Conservation (phyloP, 2,329 filamentous ascomycete genomes). For the Sporothrix mexicana region DNA sequence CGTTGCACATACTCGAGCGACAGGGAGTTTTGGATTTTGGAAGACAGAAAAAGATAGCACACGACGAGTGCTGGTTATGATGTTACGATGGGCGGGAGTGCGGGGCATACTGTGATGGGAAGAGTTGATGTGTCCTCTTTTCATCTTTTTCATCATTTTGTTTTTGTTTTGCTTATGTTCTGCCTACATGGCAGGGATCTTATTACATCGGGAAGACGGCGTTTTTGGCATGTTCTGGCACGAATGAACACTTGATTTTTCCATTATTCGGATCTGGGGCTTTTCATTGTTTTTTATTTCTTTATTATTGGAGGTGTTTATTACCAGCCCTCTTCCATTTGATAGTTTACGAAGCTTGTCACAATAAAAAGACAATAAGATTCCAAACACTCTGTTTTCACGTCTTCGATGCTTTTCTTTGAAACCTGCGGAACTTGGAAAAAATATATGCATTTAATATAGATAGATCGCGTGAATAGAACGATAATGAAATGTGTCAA, state of each 20-base stretch:
- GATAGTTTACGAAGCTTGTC: background rate
- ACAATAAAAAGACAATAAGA: conserved; percentile 1
- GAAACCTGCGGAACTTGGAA: background rate
- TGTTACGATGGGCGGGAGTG: conserved; percentile 23
- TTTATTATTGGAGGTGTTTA: background rate
- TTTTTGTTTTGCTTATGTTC: background rate
- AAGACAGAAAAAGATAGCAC: background rate
- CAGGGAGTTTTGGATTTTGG: background rate
- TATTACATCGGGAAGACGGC: conserved; percentile 25
- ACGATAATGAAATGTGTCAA: background rate
- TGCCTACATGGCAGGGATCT: background rate
- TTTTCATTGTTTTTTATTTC: background rate
- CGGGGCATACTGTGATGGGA: background rate
- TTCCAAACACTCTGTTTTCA: background rate
- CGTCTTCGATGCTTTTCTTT: background rate
- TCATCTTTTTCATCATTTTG: background rate
- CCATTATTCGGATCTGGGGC: conserved; percentile 13
- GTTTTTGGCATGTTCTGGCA: conserved; percentile 14
- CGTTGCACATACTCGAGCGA: conserved; percentile 13
- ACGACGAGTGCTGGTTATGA: conserved; percentile 19
- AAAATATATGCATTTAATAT: background rate
- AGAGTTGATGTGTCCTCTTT: background rate
- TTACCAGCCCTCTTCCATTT: background rate
- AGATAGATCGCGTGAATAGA: background rate
- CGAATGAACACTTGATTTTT: conserved; percentile 8